These are phyloP conservation scores for Thalassiosira allenii DNA, from an alignment of 352 stramenopile species.

Conservation along the genomic window DNA sequence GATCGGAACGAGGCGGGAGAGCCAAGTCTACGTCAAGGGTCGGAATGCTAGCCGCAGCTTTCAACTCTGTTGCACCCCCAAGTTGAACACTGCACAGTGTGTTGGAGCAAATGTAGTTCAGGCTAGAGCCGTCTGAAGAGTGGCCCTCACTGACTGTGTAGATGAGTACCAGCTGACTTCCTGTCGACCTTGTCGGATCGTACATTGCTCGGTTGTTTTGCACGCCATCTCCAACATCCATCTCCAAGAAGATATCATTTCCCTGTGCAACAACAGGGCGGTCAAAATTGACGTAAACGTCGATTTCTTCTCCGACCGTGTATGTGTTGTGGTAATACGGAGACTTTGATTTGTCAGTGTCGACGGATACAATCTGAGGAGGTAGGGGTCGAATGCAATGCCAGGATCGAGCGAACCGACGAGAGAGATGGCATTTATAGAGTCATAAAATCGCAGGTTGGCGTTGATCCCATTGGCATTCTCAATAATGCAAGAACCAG, in stretches of 20 bases:
- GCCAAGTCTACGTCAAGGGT: slow-evolving; percentile 62
- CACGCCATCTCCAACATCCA: slow-evolving; percentile 48
- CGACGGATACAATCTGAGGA: slow-evolving; percentile 48
- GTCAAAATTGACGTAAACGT: slow-evolving; percentile 60
- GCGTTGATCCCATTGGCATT: slow-evolving; percentile 46
- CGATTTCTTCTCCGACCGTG: slow-evolving; percentile 71
- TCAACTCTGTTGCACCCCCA: slow-evolving; percentile 33
- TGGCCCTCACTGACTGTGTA: slow-evolving; percentile 64
- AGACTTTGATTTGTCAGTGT: slow-evolving; percentile 57
- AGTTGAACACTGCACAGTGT: slow-evolving; percentile 43
- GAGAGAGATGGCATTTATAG: slow-evolving; percentile 13
- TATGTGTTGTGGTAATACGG: slow-evolving; percentile 65
- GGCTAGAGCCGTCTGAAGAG: slow-evolving; percentile 44
- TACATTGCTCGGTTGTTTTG: slow-evolving; percentile 29
- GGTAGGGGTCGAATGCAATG: slow-evolving; percentile 45
- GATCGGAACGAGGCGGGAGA: slow-evolving; percentile 34
- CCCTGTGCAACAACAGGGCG: slow-evolving; percentile 43
- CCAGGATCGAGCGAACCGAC: slow-evolving; percentile 29
- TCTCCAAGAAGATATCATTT: slow-evolving; percentile 36
- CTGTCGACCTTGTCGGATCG: slow-evolving; percentile 43
- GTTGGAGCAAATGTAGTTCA: slow-evolving; percentile 58
- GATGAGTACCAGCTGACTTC: slow-evolving; percentile 53
- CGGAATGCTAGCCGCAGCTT: slow-evolving; percentile 45
- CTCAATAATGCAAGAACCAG: slow-evolving; percentile 38
- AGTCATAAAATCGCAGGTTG: slow-evolving; percentile 39